These are phyloP conservation scores for Polyporus arcularius DNA, from an alignment of 768 basidiomycete species.

Conservation along the genomic window DNA sequence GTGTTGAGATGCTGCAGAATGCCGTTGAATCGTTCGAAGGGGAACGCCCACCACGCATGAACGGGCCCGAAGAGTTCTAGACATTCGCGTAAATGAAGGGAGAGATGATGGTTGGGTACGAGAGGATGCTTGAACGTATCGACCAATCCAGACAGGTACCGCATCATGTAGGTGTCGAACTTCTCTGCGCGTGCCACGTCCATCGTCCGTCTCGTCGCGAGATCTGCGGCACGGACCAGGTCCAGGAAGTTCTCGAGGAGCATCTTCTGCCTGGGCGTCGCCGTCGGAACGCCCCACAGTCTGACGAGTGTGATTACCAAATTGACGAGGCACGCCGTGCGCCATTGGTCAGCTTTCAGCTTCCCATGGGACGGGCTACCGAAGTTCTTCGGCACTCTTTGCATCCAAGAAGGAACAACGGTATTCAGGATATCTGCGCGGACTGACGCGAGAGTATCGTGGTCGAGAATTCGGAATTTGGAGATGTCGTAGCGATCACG, in stretches of 20 bases:
- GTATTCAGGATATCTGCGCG: not conserved
- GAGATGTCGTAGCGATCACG: not conserved
- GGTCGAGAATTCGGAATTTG: not conserved
- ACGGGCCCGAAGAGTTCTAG: constrained; percentile 33
- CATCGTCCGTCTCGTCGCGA: constrained; percentile 21
- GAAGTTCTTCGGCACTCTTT: constrained; percentile 33
- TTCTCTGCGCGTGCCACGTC: constrained; percentile 3
- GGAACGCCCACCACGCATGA: constrained; percentile 26
- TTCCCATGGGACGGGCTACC: constrained; percentile 33
- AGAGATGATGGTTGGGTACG: constrained; percentile 35
- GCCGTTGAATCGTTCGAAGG: constrained; percentile 33
- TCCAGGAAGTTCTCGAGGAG: constrained; percentile 36
- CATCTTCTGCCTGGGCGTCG: not conserved
- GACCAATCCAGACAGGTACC: constrained; percentile 25
- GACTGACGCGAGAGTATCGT: not conserved
- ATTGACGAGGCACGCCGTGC: constrained; percentile 33
- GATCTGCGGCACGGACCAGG: constrained; percentile 18
- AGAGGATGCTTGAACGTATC: constrained; percentile 20
- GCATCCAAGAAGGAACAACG: constrained; percentile 34
- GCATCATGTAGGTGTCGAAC: constrained; percentile 5
- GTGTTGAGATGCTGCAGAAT: constrained; percentile 28
- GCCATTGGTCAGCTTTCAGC: constrained; percentile 40
- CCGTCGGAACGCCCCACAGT: constrained; percentile 31
- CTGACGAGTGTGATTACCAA: constrained; percentile 37
- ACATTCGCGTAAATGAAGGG: constrained; percentile 33